phyloP scores from a whole-genome alignment of 2,329 filamentous ascomycete species.

The Blumeriella jaapii region DNA sequence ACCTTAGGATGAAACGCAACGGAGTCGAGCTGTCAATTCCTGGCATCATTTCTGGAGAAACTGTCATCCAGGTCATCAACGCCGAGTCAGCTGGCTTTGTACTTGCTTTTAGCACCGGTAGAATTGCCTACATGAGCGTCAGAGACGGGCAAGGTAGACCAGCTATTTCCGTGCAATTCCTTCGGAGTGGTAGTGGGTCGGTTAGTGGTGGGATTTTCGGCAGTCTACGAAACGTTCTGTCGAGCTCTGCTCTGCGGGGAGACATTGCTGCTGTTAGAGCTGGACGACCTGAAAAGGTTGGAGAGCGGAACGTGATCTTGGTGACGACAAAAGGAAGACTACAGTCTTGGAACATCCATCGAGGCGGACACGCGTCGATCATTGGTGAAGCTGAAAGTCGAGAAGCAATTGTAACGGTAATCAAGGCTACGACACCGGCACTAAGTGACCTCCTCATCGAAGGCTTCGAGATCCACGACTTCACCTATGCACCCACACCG shows the following conservation, averaged over 20 bases:
- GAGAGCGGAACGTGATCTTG: conserved; percentile 75
- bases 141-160: conserved; percentile 81
- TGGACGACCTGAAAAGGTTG: conserved; percentile 58
- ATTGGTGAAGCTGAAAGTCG: conserved; percentile 61
- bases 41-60: conserved; percentile 69
- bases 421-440: conserved; percentile 44
- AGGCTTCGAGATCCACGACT: conserved; percentile 66
- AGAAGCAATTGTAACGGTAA: conserved; percentile 48
- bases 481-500: conserved; percentile 54
- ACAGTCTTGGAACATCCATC: conserved; percentile 80
- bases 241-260: conserved; percentile 56
- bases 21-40: conserved; percentile 66
- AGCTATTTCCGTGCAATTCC: conserved; percentile 63
- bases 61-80: conserved; percentile 64
- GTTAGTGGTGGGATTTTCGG: conserved; percentile 61
- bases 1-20: conserved; percentile 65
- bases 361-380: conserved; percentile 71
- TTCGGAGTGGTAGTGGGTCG: conserved; percentile 49
- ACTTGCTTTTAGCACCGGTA: conserved; percentile 71
- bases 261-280: conserved; percentile 73
- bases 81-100: conserved; percentile 80
- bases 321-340: conserved; percentile 67
- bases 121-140: conserved; percentile 75
- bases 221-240: conserved; percentile 67
- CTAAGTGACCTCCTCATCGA: conserved; percentile 39